These are phyloP conservation scores for Aquanectria penicillioides DNA, from an alignment of 2,329 filamentous ascomycete species.

Conservation along the genomic window DNA sequence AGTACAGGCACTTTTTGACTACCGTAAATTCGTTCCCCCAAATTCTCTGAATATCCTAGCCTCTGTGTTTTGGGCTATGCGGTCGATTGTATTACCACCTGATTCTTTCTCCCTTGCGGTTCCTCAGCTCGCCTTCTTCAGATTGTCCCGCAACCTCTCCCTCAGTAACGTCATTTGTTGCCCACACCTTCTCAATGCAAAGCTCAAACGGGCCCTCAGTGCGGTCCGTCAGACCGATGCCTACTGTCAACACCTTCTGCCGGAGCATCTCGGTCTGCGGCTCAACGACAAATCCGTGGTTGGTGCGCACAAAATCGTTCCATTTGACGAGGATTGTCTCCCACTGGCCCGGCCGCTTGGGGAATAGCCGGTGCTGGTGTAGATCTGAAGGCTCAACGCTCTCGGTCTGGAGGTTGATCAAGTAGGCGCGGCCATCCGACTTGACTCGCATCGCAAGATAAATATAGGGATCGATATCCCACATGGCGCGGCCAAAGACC, in stretches of 20 bases:
- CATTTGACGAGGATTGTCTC: constrained; percentile 94
- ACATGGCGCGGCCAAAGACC: constrained; percentile 85
- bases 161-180: constrained; percentile 70
- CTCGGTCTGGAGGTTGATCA: constrained; percentile 95
- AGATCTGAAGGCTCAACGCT: constrained; percentile 93
- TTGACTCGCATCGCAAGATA: constrained; percentile 91
- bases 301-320: constrained; percentile 94
- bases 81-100: constrained; percentile 45
- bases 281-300: constrained; percentile 90
- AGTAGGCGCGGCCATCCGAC: constrained; percentile 90
- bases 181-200: constrained; percentile 87
- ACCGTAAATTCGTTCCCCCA: background rate
- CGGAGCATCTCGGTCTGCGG: constrained; percentile 90
- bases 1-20: constrained; percentile 9
- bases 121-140: constrained; percentile 46
- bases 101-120: constrained; percentile 50
- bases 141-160: constrained; percentile 23
- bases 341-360: constrained; percentile 84
- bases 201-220: constrained; percentile 90
- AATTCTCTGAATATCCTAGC: background rate
- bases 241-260: constrained; percentile 85
- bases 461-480: constrained; percentile 89
- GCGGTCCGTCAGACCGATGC: constrained; percentile 89
- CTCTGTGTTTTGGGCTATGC: background rate
- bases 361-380: constrained; percentile 91